phyloP scores from a whole-genome alignment of 1,284 basidiomycete genomes.

The Ceraceosorus bombacis region DNA sequence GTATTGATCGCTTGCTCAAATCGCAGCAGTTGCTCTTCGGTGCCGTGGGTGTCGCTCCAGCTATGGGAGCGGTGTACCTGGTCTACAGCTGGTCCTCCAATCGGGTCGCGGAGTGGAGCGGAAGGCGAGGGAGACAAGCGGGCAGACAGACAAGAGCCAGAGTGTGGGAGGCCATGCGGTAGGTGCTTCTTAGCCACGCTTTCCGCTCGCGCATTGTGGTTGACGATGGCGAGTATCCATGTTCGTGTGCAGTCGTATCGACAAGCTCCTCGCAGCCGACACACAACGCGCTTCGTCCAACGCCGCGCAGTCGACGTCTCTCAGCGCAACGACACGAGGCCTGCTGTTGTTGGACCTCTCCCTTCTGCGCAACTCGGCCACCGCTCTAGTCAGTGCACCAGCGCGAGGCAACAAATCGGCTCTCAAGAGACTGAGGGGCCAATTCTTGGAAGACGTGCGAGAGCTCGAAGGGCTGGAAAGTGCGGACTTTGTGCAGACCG shows the following conservation, averaged over 20 bases:
- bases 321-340: conserved; percentile 57
- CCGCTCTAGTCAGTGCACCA: conserved; percentile 17
- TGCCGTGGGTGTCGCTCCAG: conserved; percentile 90
- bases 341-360: conserved; percentile 65
- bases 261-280: conserved; percentile 43
- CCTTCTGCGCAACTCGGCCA: conserved; percentile 56
- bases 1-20: conserved; percentile 84
- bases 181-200: conserved; percentile 13
- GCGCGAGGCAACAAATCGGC: conserved; percentile 22
- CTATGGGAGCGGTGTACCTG: conserved; percentile 69
- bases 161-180: conserved; percentile 51
- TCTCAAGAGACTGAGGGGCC: conserved; percentile 56
- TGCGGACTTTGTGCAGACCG: conserved; percentile 49
- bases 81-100: conserved; percentile 52
- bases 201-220: conserved; percentile 30
- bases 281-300: neutral
- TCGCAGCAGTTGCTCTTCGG: conserved; percentile 95
- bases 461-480: conserved; percentile 62
- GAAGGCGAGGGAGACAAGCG: conserved; percentile 50
- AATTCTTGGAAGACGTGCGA: conserved; percentile 75
- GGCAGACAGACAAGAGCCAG: conserved; percentile 46
- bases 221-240: conserved; percentile 43
- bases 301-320: conserved; percentile 1
- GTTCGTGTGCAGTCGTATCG: conserved; percentile 34
- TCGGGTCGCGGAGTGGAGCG: conserved; percentile 54